Base-by-base conservation (phyloP, 768 basidiomycete species). In the Antrodiella citrinella region DNA sequence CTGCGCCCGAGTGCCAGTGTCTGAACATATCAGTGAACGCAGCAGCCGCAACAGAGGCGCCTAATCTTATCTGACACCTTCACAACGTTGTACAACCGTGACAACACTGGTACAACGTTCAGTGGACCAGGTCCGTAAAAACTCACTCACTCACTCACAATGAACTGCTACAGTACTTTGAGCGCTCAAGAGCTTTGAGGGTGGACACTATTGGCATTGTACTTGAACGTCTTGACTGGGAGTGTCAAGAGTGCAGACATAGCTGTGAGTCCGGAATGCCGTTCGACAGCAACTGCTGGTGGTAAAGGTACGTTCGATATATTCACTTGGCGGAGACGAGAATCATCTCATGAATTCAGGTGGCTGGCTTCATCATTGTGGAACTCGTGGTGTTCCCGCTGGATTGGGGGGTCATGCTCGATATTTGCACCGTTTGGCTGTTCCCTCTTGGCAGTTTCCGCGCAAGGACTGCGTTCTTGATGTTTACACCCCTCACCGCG, bases 371-470 rank as follows among this genome's bases (percentile, higher is more conserved):
- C 68, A 94, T 97, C 51, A 74, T 90, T 59, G 84, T 95, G 39
- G 94, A 97, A 64, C 73, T 96, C 22, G 76, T 92, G 25, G 72
- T 86, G 4, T 96, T 97, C 71, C 95, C 95, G 0, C 72, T 95
- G 10, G 84, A 84, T 11, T 93, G 93, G 51, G 95, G 95, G 4
- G 66, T 89, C 42, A 81, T 92, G 59, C 70, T 97, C 26, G 88
- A 94, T 65, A 58, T 85, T 4, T 91, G 82, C 59, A 86, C 87
- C 2, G 74, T 94, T 18, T 91, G 89, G 73, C 67, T 95, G 20
- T 92, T 96, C 69, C 85, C 87, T 1, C 81, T 82, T 54, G 80
- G 82, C 0, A 86, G 81, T 47, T 56, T 90, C 24, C 64, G 73
- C 13, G 75, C 81, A 13, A 79, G 91, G 15, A 51, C 78, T 0